Base-by-base conservation (phyloP, 495 filamentous ascomycete species). In the Thermochaetoides thermophila region DNA sequence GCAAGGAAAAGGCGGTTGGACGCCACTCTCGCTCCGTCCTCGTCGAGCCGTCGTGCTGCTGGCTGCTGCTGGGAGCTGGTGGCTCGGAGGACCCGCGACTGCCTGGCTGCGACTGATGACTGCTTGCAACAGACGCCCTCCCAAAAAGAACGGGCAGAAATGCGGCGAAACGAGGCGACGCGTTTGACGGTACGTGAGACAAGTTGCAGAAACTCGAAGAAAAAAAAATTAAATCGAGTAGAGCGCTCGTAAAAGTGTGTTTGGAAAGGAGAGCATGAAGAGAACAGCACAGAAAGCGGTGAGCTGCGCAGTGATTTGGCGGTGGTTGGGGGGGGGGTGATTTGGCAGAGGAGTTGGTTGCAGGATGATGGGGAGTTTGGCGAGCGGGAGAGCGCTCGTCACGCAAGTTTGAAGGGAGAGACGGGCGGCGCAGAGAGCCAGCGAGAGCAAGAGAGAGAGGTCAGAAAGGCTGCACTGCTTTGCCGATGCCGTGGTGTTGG, bases 341-440 rank as follows among this genome's bases (percentile, higher is more conserved):
- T 24, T 49, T 41, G 25, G 37, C n/a, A n/a, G n/a, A 47, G 39
- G 42, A 36, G 37, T 39, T 48, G 41, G 40, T 44, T 50, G 52
- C 42, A 36, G 28, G 27, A 29, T 39, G 43, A 39, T 35, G 28
- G 39, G 33, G 37, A 43, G 24, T 39, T 36, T 41, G 45, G 44
- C 41, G 42, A 45, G 36, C n/a, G 38, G 37, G 43, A 34, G 46
- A 39, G 43, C 38, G 39, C 43, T 44, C n/a, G 44, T 50, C 48
- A 46, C 49, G 50, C 39, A 43, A 38, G 42, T 50, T 52, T 56
- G 42, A 56, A 52, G 45, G 42, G 36, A 55, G 45, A 55, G 48
- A 48, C 37, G 37, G 21, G 35, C 31, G 25, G 36, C 36, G 38
- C 31, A 29, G 27, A 42, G 15, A 34, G 43, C 37, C 34, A 30